phyloP scores from a whole-genome alignment of 2,329 filamentous ascomycete genomes.

The Chlorencoelia australis region DNA sequence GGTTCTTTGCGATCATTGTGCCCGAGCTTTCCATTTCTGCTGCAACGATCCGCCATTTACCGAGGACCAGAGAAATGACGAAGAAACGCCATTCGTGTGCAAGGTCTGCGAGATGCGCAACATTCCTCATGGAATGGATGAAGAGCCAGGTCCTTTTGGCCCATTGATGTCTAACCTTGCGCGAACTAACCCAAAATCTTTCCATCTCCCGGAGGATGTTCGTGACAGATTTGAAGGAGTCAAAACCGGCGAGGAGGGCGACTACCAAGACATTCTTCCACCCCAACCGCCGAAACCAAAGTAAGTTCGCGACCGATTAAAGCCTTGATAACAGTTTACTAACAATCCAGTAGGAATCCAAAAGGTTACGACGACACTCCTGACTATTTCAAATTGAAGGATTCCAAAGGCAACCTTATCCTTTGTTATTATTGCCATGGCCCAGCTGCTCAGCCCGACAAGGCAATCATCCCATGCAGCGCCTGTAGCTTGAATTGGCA shows the following conservation, averaged over 20 bases:
- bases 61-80: conserved; percentile 52
- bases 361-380: conserved; percentile 48
- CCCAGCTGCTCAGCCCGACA: conserved; percentile 46
- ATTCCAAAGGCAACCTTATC: conserved; percentile 63
- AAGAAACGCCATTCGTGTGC: conserved; percentile 74
- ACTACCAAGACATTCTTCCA: conserved; percentile 61
- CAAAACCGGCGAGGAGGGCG: conserved; percentile 63
- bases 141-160: conserved; percentile 47
- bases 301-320: conserved; percentile 37
- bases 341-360: conserved; percentile 33
- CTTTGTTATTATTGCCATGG: conserved; percentile 69
- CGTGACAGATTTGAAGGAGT: conserved; percentile 75
- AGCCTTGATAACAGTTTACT: conserved; percentile 6
- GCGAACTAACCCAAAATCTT: conserved; percentile 60
- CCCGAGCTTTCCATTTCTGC: conserved; percentile 78
- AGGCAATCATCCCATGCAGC: conserved; percentile 79
- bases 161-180: conserved; percentile 55
- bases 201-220: conserved; percentile 59
- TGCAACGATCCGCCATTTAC: conserved; percentile 73
- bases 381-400: conserved; percentile 59
- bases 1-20: conserved; percentile 88
- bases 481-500: conserved; percentile 79
- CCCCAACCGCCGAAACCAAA: conserved; percentile 41
- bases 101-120: conserved; percentile 52
- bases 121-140: conserved; percentile 26